Conservation (phyloP, 225 moss, liverwort and hornwort genomes). For the Straminergon stramineum region DNA sequence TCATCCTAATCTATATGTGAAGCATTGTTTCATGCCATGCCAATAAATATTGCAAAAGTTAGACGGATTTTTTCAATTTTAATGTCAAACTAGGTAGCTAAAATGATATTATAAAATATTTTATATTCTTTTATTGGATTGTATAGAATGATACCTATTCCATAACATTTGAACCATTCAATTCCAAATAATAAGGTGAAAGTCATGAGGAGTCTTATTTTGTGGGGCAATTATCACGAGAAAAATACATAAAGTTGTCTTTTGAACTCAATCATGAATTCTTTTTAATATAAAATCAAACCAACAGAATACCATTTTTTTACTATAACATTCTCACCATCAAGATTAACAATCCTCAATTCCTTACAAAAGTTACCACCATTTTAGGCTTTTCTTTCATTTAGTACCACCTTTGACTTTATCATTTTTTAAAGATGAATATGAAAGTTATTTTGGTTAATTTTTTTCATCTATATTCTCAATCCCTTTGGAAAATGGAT, state of each 20-base stretch:
- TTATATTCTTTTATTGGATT: too few relatives aligned
- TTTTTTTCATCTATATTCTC: not conserved
- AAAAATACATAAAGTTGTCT: not conserved
- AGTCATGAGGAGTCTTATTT: not conserved
- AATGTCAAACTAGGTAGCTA: fast-evolving
- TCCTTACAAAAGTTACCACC: not conserved
- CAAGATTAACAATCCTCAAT: not conserved
- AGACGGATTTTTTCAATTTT: not conserved
- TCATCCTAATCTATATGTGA: not conserved
- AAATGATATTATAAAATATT: not conserved
- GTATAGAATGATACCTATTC: not conserved
- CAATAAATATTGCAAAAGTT: not conserved
- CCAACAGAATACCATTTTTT: fast-evolving
- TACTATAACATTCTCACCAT: not conserved
- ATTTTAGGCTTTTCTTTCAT: not conserved
- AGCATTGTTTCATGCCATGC: fast-evolving
- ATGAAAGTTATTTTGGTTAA: not conserved
- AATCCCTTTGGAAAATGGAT: not conserved
- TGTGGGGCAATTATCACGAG: fast-evolving
- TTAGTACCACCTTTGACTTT: fast-evolving
- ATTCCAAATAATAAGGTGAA: not conserved
- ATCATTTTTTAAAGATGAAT: not conserved
- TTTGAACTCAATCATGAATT: not conserved
- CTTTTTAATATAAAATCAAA: not conserved
- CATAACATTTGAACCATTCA: not conserved